Evolutionary conservation across 1,284 basidiomycete species (phyloP), one percentile per base, ranked within the genome.

Genomic region (Chalciporus piperatoides): DNA sequence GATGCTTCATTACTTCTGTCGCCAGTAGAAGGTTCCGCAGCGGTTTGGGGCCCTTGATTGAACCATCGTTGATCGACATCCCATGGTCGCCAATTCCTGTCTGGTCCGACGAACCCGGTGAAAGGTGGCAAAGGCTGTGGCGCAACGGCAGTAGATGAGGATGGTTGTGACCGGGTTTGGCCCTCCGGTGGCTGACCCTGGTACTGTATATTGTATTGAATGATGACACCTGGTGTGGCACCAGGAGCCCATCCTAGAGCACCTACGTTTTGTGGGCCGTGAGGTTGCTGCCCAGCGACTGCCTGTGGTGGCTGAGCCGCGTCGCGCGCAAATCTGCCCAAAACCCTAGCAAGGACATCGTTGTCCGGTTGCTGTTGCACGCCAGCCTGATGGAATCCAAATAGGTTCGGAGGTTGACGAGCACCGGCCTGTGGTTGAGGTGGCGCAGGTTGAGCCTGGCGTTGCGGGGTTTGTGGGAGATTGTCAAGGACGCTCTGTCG

Each of bases 401-500:
- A 58, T 21, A 56, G n/a, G 41, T 70, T 68, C 28, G 61, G 64
- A 44, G 55, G 59, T 46, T 59, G 63, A 37, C 58, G 61, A 19
- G 30, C 59, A 46, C 63, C 67, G 23, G 59, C 67, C 51, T 61
- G 65, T 30, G 58, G 62, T 27, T 67, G 73, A 38, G 72, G 71
- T 35, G 65, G 67, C 17, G 58, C 71, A 52, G 65, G 64, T 51
- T 63, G 66, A 42, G 63, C 68, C 50, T 58, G 65, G 59, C 60
- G 71, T 38, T 63, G 64, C 21, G 63, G 63, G 44, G 58, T 60
- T 23, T 58, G 62, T 35, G 69, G 55, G 53, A 59, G 66, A 36
- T 72, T 71, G 50, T 91, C 87, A 19, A 97, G 73, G 2, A 97
- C 94, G 46, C 88, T 90, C 52, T 91, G 84, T 40, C 94, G 89